Evolutionary conservation across 805 yeast species (phyloP), one percentile per base, ranked within the genome.

Genomic region (Ascoidea asiatica): DNA sequence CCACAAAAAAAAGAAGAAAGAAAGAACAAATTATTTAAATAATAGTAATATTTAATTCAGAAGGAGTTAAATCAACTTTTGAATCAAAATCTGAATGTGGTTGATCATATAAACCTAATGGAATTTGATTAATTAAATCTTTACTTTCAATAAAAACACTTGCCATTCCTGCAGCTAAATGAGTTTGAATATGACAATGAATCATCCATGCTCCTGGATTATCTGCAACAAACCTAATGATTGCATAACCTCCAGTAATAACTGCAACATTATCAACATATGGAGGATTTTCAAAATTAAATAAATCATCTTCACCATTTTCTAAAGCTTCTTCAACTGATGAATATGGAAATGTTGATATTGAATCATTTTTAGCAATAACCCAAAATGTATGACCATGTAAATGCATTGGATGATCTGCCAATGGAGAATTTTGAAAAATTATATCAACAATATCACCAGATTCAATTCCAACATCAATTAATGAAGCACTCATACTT

Each of bases 141-240:
- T 40, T 15, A 29, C 37, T 19, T 19, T 40, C 57, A 1, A 64
- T 81, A 42, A 64, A 63, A 46, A 79, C 80, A 1, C 59, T 56
- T 2, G 46, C 54, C 58, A 57, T 62, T 13, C 65, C 67, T 19
- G 63, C 61, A 38, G 56, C 41, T 44, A 62, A 50, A 42, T 63
- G 67, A 6, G 63, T 58, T 19, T 59, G 51, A 44, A 60, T 61
- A 46, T 63, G 67, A 43, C 67, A 63, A 47, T 63, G 67, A 5
- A 61, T 33, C 19, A 56, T 48, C 60, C 66, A 62, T 8, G 53
- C 46, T 3, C 62, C 65, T 1, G 61, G 66, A 39, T 60, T 63
- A 38, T 60, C 53, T 1, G 64, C 66, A 29, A 50, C 51, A 40
- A 63, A 52, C 37, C 67, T 49, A 15, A 62, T 45, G 1, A 63